These are phyloP conservation scores for Xanthoceras sorbifolium DNA, from an alignment of 345 rosid species.

Conservation along the genomic window DNA sequence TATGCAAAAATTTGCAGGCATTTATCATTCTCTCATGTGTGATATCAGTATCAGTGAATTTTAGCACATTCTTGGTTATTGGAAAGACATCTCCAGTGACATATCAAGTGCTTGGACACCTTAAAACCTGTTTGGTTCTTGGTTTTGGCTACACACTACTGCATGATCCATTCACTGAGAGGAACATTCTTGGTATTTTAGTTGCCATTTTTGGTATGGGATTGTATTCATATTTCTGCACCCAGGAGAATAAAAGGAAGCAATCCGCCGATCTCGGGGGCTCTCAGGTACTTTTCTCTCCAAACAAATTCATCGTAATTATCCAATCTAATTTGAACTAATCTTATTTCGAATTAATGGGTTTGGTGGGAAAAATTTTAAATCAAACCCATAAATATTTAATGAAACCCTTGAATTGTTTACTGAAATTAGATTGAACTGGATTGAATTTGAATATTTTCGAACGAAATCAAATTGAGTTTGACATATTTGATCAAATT, in stretches of 20 bases:
- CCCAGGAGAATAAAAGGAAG: conserved; percentile 80
- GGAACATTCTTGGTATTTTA: conserved; percentile 83
- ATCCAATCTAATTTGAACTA: too few relatives aligned
- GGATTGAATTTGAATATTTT: too few relatives aligned
- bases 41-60: conserved; percentile 93
- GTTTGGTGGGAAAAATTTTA: too few relatives aligned
- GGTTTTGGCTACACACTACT: conserved; percentile 83
- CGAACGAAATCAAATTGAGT: too few relatives aligned
- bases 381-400: too few relatives aligned
- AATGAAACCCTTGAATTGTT: too few relatives aligned
- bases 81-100: conserved; percentile 99
- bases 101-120: conserved; percentile 96
- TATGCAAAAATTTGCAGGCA: conserved; percentile 47
- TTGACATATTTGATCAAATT: too few relatives aligned
- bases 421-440: background rate
- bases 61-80: conserved; percentile 94
- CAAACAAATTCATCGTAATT: too few relatives aligned
- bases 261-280: conserved; percentile 50
- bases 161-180: conserved; percentile 86
- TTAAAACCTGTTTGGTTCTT: conserved; percentile 93
- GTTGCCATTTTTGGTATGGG: conserved; percentile 92
- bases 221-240: conserved; percentile 85
- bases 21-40: conserved; percentile 84
- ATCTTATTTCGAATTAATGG: too few relatives aligned
- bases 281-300: too few relatives aligned